These are phyloP conservation scores for Aspergillus coremiiformis DNA, from an alignment of 495 filamentous ascomycete species.

Conservation along the genomic window DNA sequence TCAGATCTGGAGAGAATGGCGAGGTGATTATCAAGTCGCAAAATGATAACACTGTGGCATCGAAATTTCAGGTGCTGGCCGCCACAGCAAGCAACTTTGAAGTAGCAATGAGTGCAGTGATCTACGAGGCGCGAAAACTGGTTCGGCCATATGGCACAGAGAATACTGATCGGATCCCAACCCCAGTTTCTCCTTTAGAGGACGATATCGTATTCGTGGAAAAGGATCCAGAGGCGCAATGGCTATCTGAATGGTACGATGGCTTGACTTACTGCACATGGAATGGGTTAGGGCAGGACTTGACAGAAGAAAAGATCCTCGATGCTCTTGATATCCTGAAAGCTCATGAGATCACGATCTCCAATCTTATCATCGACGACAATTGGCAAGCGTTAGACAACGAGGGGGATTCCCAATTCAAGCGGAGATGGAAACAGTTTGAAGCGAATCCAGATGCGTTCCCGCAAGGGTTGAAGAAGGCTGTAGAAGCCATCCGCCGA, in stretches of 20 bases:
- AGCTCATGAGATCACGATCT: slow-evolving; percentile 63
- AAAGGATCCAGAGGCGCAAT: slow-evolving; percentile 50
- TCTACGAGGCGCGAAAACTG: slow-evolving; percentile 77
- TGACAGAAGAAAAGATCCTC: slow-evolving; percentile 74
- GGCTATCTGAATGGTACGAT: slow-evolving; percentile 86
- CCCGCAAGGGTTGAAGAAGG: slow-evolving; percentile 65
- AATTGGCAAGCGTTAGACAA: slow-evolving; percentile 85
- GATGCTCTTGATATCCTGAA: slow-evolving; percentile 64
- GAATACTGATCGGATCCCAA: slow-evolving; percentile 1
- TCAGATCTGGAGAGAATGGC: slow-evolving; percentile 60
- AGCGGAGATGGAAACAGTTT: slow-evolving; percentile 57
- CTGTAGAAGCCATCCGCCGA: slow-evolving; percentile 58
- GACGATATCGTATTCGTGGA: slow-evolving; percentile 36
- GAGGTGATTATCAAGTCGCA: slow-evolving; percentile 59
- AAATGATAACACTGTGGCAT: slow-evolving; percentile 55
- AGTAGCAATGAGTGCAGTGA: slow-evolving; percentile 65
- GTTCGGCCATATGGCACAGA: slow-evolving; percentile 34
- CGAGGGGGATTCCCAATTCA: slow-evolving; percentile 44
- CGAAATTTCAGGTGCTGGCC: slow-evolving; percentile 57
- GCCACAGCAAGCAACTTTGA: slow-evolving; percentile 72
- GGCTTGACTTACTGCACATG: slow-evolving; percentile 81
- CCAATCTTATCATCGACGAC: slow-evolving; percentile 87
- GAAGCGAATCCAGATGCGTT: slow-evolving; percentile 79
- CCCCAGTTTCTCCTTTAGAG: slow-evolving; percentile 30
- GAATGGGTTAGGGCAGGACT: slow-evolving; percentile 79